phyloP scores from a whole-genome alignment of 164 flowering plant genomes.

The Kingdonia uniflora region DNA sequence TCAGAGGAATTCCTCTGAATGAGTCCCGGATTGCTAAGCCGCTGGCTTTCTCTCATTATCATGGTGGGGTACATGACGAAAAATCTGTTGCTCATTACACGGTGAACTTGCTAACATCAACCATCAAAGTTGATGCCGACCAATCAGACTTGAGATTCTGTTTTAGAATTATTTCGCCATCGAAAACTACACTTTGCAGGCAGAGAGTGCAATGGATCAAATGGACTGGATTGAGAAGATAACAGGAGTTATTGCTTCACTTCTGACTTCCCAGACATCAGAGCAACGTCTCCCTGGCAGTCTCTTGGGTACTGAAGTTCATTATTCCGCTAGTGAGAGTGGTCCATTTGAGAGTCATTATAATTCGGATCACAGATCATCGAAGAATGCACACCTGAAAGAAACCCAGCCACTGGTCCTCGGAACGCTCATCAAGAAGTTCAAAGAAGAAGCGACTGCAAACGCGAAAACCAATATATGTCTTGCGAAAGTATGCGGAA shows the following conservation, averaged over 20 bases:
- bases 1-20: constrained; percentile 61
- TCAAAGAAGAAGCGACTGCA: constrained; percentile 45
- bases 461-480: constrained; percentile 72
- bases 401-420: constrained; percentile 26
- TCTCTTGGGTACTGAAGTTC: constrained; percentile 18
- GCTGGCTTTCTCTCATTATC: too few species aligned
- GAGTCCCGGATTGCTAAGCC: too few species aligned
- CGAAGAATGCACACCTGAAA: constrained; percentile 52
- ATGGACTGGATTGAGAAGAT: constrained; percentile 99
- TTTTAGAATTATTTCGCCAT: too few species aligned
- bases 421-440: constrained; percentile 45
- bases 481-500: constrained; percentile 69
- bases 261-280: constrained; percentile 74
- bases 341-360: constrained; percentile 79
- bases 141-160: too few species aligned
- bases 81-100: too few species aligned
- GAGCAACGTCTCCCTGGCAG: constrained; percentile 24
- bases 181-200: constrained; percentile 93
- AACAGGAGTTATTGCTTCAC: too few species aligned
- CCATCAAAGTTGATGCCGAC: too few species aligned
- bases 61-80: too few species aligned
- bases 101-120: too few species aligned
- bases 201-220: constrained; percentile 96
- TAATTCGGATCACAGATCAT: constrained; percentile 47
- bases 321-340: constrained; percentile 28